These are phyloP conservation scores for Acacia confusa DNA, from an alignment of 306 rosid species.

Conservation along the genomic window DNA sequence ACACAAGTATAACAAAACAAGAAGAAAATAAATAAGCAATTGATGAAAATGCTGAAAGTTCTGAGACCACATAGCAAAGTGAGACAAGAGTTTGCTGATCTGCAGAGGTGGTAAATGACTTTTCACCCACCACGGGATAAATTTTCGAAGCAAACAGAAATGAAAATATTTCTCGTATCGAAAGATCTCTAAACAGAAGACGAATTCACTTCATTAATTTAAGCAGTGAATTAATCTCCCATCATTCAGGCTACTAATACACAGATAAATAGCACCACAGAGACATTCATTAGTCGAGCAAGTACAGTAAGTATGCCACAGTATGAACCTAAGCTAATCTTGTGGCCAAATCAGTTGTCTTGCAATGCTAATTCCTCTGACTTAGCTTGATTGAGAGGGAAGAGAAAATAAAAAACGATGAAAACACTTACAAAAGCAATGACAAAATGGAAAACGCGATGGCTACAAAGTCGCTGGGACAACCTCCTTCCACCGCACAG, in stretches of 20 bases:
- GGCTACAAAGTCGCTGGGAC: conserved; percentile 80
- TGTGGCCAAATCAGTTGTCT: neutral
- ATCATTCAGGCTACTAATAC: neutral
- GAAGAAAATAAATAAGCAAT: neutral
- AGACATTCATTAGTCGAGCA: neutral
- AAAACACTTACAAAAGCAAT: conserved; percentile 53
- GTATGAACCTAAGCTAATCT: neutral
- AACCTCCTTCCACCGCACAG: conserved; percentile 83
- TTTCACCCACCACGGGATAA: neutral
- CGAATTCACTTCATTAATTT: neutral
- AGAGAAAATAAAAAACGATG: neutral
- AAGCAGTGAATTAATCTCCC: neutral
- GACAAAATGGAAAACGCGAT: conserved; percentile 54
- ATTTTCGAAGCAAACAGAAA: neutral
- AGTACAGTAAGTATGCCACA: neutral
- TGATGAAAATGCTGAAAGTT: neutral
- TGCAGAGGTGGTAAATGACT: neutral
- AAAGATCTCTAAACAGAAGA: neutral
- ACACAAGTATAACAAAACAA: conserved; percentile 15
- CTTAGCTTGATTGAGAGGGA: neutral
- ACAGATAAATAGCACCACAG: conserved; percentile 10
- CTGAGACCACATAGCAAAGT: neutral
- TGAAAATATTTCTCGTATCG: neutral
- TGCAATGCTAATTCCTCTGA: neutral
- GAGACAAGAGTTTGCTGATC: conserved; percentile 5